Base-by-base conservation (phyloP, 148 eudicot genomes). In the Bassia scoparia region DNA sequence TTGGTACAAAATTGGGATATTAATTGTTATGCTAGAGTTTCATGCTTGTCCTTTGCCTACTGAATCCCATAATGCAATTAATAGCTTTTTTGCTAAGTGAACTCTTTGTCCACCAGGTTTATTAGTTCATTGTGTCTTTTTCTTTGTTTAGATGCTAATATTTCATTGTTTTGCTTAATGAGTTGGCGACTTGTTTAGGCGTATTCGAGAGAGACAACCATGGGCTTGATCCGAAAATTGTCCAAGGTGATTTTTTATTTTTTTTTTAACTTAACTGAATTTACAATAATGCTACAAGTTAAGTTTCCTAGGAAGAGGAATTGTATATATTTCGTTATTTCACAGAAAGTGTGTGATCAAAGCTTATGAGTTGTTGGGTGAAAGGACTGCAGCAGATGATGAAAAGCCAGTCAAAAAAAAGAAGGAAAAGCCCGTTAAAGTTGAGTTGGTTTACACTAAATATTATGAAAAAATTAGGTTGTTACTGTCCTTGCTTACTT, bases 221-320 rank as follows among this genome's bases (percentile, higher is more conserved):
- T 95, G 98, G 98, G 98, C 98, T n/a, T 4, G 97, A 95, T 85
- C 97, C 96, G 41, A 91, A 95, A 84, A 85, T 88, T 71, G 98
- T 91, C n/a, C 38, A 91, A 95, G 97, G 98, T 95, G 65, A 27
- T 20, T 46, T 54, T 66, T 34, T 52, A 50, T n/a, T n/a, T 8
- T 2, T 26, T 48, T 29, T 2, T 30, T 3, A 18, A 2, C 61
- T 27, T 26, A 18, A 16, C 35, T 41, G 34, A 1, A 75, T 16
- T 11, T 16, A n/a, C 13, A 10, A 35, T 34, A 11, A 35, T 37
- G 48, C 16, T 27, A 37, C 23, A 35, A 21, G 13, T 3, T 10
- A 10, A 17, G n/a, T 44, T 16, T 6, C 29, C 15, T 29, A 26
- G 7, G 21, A 7, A 4, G 16, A 21, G 13, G n/a, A n/a, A 74